Conservation (phyloP, 768 basidiomycete genomes). For the Termitomyces sp. region DNA sequence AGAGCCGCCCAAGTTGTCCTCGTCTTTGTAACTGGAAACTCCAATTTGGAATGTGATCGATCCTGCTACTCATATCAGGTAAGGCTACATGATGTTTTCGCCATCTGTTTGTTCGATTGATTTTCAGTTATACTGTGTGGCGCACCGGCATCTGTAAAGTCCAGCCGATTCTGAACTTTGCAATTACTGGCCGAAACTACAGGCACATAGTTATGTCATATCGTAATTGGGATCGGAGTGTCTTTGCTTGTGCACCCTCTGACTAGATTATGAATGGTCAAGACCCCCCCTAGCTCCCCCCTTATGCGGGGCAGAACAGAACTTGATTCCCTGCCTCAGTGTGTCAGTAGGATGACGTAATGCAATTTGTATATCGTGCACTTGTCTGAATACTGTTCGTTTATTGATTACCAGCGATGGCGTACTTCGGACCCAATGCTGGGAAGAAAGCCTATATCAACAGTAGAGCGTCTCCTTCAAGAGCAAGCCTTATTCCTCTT, state of each 20-base stretch:
- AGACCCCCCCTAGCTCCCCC: no score
- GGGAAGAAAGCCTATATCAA: slow-evolving; percentile 42
- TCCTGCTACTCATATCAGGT: neutral
- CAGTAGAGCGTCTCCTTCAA: slow-evolving; percentile 45
- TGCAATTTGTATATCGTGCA: neutral
- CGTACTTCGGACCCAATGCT: slow-evolving; percentile 34
- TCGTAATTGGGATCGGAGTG: neutral
- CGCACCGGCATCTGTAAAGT: no score
- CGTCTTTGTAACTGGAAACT: neutral
- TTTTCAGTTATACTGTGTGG: neutral
- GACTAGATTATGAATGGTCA: neutral
- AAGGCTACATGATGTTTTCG: neutral
- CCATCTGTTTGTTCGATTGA: neutral
- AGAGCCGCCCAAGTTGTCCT: neutral
- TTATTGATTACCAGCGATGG: slow-evolving; percentile 20
- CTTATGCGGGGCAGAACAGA: neutral
- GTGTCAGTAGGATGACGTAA: neutral
- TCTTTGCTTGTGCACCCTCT: neutral
- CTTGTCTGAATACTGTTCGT: neutral
- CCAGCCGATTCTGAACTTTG: no score
- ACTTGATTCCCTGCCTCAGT: no score
- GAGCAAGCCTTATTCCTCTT: slow-evolving; percentile 48
- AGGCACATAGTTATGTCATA: neutral
- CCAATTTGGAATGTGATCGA: neutral
- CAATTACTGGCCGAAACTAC: neutral